These are phyloP conservation scores for Myxozyma melibiosi DNA, from an alignment of 805 yeast species.

Conservation along the genomic window DNA sequence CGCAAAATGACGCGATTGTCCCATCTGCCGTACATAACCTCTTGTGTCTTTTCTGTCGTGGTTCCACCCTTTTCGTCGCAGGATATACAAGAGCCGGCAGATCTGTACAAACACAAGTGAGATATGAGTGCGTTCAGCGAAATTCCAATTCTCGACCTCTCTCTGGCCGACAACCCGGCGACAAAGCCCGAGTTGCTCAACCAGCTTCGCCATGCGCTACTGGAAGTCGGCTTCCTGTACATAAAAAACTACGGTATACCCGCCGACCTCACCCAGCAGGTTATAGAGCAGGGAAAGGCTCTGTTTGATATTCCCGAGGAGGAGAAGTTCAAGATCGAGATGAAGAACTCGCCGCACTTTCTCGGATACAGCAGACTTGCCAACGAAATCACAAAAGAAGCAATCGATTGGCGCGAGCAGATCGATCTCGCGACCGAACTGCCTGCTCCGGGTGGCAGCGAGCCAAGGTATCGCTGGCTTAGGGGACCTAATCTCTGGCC, in stretches of 20 bases:
- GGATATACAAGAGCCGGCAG: background rate
- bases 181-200: constrained; percentile 49
- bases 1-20: background rate
- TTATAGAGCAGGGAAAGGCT: constrained; percentile 47
- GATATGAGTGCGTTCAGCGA: constrained; percentile 20
- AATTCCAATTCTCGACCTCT: constrained; percentile 52
- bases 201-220: constrained; percentile 49
- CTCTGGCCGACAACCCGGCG: constrained; percentile 46
- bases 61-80: background rate
- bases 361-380: constrained; percentile 60
- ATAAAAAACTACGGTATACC: constrained; percentile 52
- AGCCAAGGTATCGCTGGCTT: constrained; percentile 31
- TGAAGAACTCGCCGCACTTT: constrained; percentile 61
- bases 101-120: background rate
- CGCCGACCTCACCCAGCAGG: constrained; percentile 44
- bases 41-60: background rate
- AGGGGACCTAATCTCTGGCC: constrained; percentile 32
- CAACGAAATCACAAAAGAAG: constrained; percentile 57
- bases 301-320: constrained; percentile 53
- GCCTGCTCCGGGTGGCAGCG: constrained; percentile 27
- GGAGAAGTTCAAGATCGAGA: constrained; percentile 51
- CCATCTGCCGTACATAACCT: background rate
- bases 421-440: constrained; percentile 49
- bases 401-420: constrained; percentile 63
- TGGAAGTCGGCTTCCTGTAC: constrained; percentile 59